phyloP scores from a whole-genome alignment of 2,329 filamentous ascomycete genomes.

The Pezicula rhizophila region DNA sequence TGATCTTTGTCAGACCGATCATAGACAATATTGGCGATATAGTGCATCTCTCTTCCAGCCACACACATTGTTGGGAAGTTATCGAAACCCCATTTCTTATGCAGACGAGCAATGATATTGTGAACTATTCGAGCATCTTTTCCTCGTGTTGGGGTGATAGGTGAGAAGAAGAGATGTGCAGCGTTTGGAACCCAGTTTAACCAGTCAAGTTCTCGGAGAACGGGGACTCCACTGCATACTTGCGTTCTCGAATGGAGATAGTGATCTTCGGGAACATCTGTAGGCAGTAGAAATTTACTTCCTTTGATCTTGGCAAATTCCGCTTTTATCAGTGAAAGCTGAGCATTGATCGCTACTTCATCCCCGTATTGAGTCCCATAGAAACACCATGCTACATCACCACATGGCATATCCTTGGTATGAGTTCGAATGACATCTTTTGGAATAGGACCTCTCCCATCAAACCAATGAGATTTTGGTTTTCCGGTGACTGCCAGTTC shows the following conservation, averaged over 20 bases:
- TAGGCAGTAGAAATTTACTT: conserved; percentile 26
- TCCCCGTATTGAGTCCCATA: conserved; percentile 27
- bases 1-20: conserved; percentile 36
- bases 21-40: conserved; percentile 49
- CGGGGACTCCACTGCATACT: conserved; percentile 24
- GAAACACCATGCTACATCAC: conserved; percentile 27
- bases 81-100: conserved; percentile 41
- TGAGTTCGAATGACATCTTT: conserved; percentile 23
- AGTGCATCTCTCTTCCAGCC: conserved; percentile 46
- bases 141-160: conserved; percentile 29
- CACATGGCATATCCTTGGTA: conserved; percentile 22
- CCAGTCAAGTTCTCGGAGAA: conserved; percentile 31
- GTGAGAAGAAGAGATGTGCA: conserved; percentile 42
- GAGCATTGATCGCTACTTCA: conserved; percentile 17
- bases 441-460: conserved; percentile 20
- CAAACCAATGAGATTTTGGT: conserved; percentile 22
- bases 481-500: conserved; percentile 26
- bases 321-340: conserved; percentile 20
- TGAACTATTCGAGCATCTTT: conserved; percentile 38
- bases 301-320: conserved; percentile 25
- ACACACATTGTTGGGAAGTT: conserved; percentile 45
- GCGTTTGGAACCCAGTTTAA: conserved; percentile 47
- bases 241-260: conserved; percentile 24
- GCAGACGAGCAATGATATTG: conserved; percentile 39
- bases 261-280: conserved; percentile 24